A percentile compares a stretch with the other conserved stretches of the same genome.
phyloP scores from a whole-genome alignment of 164 flowering plant genomes.

The Kalanchoe fedtschenkoi region DNA sequence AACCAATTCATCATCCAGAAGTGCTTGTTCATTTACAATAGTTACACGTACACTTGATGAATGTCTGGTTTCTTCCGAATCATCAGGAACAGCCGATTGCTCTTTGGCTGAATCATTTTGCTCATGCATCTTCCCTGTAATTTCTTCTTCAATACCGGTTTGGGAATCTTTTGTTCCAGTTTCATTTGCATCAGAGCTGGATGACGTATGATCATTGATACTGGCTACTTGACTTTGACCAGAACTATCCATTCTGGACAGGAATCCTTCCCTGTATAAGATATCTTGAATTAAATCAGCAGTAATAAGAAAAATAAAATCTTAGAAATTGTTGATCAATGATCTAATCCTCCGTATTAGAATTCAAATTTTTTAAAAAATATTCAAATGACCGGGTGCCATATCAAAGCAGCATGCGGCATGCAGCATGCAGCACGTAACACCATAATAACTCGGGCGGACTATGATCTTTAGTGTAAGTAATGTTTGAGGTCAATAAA shows the following conservation, averaged over 20 bases:
- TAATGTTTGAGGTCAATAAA: no score
- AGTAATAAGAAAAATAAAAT: background rate
- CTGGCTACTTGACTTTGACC: constrained; percentile 18
- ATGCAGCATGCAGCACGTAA: no score
- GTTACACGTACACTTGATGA: background rate
- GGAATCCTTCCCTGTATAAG: constrained; percentile 43
- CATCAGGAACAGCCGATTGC: background rate
- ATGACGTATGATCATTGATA: constrained; percentile 23
- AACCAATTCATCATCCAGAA: background rate
- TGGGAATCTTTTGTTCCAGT: constrained; percentile 18
- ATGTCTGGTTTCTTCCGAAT: background rate
- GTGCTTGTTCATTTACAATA: constrained; percentile 4
- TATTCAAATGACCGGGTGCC: no score
- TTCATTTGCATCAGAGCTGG: constrained; percentile 14
- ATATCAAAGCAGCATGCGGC: no score
- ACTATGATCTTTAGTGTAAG: no score
- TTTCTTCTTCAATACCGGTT: background rate
- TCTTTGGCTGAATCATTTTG: background rate
- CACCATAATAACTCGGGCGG: no score
- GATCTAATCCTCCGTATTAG: no score
- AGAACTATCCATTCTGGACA: constrained; percentile 32
- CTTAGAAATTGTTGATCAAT: background rate
- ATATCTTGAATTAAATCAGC: background rate
- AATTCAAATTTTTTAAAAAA: no score
- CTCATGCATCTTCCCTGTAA: background rate